These are phyloP conservation scores for Fusarium buxicola DNA, from an alignment of 2,329 filamentous ascomycete species.

Conservation along the genomic window DNA sequence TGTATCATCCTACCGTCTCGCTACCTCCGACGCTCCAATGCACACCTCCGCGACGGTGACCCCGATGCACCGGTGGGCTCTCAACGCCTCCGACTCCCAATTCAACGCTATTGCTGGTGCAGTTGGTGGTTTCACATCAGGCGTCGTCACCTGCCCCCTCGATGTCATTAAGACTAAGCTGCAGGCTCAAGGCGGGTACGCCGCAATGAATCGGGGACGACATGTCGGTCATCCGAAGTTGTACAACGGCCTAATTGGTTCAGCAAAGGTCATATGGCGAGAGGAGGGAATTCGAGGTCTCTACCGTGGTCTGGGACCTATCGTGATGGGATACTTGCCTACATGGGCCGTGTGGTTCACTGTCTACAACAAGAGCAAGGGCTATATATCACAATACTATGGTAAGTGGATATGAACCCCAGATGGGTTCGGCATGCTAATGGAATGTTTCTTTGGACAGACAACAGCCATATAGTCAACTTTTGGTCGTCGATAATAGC, in stretches of 20 bases:
- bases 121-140: constrained; percentile 89
- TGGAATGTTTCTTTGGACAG: constrained; percentile 54
- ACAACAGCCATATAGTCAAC: constrained; percentile 81
- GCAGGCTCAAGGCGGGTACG: constrained; percentile 91
- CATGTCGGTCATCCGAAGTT: constrained; percentile 67
- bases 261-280: constrained; percentile 84
- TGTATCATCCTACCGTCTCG: constrained; percentile 50
- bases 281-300: constrained; percentile 91
- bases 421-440: constrained; percentile 21
- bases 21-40: constrained; percentile 51
- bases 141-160: constrained; percentile 93
- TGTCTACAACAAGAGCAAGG: constrained; percentile 91
- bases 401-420: constrained; percentile 56
- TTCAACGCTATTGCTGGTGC: constrained; percentile 91
- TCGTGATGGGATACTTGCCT: constrained; percentile 93
- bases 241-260: constrained; percentile 90
- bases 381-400: constrained; percentile 74
- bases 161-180: constrained; percentile 99
- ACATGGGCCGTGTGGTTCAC: constrained; percentile 99
- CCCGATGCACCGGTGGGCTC: constrained; percentile 66
- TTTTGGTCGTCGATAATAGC: constrained; percentile 92
- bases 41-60: constrained; percentile 51
- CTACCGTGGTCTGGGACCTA: constrained; percentile 93
- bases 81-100: constrained; percentile 67
- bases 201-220: constrained; percentile 60